Conservation (phyloP, 495 filamentous ascomycete species). For the Mycothermus thermophilus region DNA sequence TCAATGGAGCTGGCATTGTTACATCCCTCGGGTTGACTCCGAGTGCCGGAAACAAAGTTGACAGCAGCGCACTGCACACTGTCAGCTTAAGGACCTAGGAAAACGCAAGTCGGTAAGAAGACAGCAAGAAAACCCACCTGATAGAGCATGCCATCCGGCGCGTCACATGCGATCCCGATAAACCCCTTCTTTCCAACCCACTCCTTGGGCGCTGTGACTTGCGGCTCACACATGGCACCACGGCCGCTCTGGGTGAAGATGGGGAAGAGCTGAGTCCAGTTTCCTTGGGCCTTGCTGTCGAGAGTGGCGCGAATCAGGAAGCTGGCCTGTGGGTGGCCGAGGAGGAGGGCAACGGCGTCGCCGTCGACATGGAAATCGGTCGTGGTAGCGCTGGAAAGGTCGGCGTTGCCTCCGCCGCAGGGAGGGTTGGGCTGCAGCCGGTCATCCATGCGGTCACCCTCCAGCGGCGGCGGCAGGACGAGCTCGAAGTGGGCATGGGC, state of each 20-base stretch:
- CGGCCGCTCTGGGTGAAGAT: constrained; percentile 32
- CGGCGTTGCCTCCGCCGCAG: constrained; percentile 33
- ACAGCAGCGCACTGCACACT: constrained; percentile 42
- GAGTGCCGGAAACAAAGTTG: constrained; percentile 33
- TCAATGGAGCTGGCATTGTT: constrained; percentile 29
- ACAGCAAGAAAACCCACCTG: constrained; percentile 24
- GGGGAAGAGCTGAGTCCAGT: constrained; percentile 37
- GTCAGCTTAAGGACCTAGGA: background rate
- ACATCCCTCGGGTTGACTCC: constrained; percentile 15
- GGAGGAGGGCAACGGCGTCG: constrained; percentile 24
- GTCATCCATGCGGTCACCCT: constrained; percentile 27
- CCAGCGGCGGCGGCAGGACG: constrained; percentile 28
- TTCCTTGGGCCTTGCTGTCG: constrained; percentile 25
- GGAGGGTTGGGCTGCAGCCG: constrained; percentile 24
- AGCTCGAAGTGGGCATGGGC: constrained; percentile 36
- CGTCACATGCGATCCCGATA: constrained; percentile 28
- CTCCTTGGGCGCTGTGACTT: constrained; percentile 24
- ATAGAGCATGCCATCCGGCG: constrained; percentile 35
- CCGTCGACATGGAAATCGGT: constrained; percentile 41
- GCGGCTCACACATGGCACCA: constrained; percentile 30
- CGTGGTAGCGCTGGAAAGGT: constrained; percentile 20
- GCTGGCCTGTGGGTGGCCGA: constrained; percentile 30
- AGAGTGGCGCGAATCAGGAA: constrained; percentile 40
- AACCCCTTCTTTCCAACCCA: constrained; percentile 38
- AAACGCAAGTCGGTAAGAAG: background rate